Evolutionary conservation across 352 stramenopile species (phyloP), one percentile per base, ranked within the genome.

Genomic region (Peronospora destructor): DNA sequence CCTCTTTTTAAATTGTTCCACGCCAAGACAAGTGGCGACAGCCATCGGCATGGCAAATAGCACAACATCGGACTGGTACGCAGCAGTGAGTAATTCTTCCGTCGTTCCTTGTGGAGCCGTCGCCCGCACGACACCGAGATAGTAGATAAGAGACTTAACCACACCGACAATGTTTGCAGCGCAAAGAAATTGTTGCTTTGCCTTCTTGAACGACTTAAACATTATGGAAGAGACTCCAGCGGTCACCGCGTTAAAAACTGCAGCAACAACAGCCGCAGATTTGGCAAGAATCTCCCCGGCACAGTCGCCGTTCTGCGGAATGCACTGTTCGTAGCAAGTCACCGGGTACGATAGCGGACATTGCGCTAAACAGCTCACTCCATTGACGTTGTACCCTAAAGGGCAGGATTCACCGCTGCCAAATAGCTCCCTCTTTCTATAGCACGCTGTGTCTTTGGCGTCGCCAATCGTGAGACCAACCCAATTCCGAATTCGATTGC

Each of bases 331-430:
- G 33, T 54, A 71, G 30, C 75, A 86, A 17, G 68, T 54, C 5
- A 85, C 74, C 0, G 74, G 74, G 47, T 85, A 85, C 36, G 78
- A 60, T 19, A 85, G 41, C 4, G 73, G 73, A 52, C 73, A 85
- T 42, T 80, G 55, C 21, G 64, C 56, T 6, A 66, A 36, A 34
- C 61, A 69, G 29, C 46, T 66, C 0, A 56, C 16, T 6, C 50
- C 38, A 10, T 65, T 45, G 6, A 29, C 25, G 13, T n/a, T 56
- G 36, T 69, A 69, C 0, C 61, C 61, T 36, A 56, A 30, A 9
- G 61, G 56, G 25, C 61, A 69, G 10, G 37, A 41, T 34, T 63
- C 46, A 13, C 32, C 28, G 17, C 33, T 60, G 5, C 42, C 50
- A 40, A 59, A 66, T 2, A 36, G 9, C 6, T 49, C 42, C 6